These are phyloP conservation scores for Agrocybe pediades DNA, from an alignment of 768 basidiomycete genomes.

Conservation along the genomic window DNA sequence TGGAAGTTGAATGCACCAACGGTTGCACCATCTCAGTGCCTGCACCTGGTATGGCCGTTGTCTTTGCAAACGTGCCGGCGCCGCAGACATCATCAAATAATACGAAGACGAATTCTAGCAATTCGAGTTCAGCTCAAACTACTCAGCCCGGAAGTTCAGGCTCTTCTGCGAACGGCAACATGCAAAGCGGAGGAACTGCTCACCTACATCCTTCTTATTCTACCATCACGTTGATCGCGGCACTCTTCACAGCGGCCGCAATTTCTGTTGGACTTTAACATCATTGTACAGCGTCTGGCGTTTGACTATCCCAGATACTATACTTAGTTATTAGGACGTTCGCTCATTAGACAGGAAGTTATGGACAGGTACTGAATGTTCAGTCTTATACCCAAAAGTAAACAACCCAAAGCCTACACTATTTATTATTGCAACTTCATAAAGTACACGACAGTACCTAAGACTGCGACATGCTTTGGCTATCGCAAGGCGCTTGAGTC, in stretches of 20 bases:
- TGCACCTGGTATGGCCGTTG: conserved; percentile 49
- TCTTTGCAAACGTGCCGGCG: conserved; percentile 29
- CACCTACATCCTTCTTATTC: not conserved
- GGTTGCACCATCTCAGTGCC: conserved; percentile 51
- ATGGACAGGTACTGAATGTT: too few relatives aligned
- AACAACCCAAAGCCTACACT: too few relatives aligned
- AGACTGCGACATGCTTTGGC: conserved; percentile 40
- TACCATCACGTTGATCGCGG: not conserved
- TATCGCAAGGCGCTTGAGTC: conserved; percentile 57
- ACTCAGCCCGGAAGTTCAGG: not conserved
- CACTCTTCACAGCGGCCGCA: not conserved
- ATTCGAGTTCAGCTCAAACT: not conserved
- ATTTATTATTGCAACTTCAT: too few relatives aligned
- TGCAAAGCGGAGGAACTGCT: not conserved
- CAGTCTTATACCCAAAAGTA: too few relatives aligned
- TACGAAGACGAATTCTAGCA: not conserved
- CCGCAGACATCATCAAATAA: not conserved
- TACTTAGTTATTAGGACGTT: too few relatives aligned
- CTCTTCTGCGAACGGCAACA: not conserved
- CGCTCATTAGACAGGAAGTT: too few relatives aligned
- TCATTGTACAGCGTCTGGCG: too few relatives aligned
- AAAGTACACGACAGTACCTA: conserved; percentile 3
- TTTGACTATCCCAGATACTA: not conserved
- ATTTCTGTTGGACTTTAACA: not conserved
- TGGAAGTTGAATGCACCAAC: conserved; percentile 38